Evolutionary conservation across 176 grass and related monocot genomes (phyloP).

Genomic region (Rhynchospora breviuscula): DNA sequence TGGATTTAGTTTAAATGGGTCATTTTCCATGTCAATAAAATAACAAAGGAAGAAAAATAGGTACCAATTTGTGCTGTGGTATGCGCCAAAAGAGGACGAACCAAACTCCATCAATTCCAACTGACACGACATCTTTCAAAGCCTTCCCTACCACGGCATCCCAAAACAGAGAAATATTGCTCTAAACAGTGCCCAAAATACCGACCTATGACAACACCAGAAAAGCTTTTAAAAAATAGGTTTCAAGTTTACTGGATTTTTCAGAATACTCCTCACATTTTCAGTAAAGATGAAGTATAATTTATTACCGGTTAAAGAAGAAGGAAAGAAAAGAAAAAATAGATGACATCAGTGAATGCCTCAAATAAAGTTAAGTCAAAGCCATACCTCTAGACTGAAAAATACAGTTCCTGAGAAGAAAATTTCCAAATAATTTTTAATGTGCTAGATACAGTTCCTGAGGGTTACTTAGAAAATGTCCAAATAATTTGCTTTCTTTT

Average conservation of each 20-base stretch:
- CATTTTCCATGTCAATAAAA: too few species aligned
- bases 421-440: neutral
- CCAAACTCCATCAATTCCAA: too few species aligned
- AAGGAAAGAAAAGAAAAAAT: neutral
- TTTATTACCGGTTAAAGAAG: neutral
- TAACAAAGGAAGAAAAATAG: too few species aligned
- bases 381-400: neutral
- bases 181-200: slow-evolving; percentile 98
- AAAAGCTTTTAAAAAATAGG: neutral
- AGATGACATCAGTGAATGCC: neutral
- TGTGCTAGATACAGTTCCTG: neutral
- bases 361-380: neutral
- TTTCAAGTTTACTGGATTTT: neutral
- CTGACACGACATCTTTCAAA: too few species aligned
- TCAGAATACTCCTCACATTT: neutral
- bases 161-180: slow-evolving; percentile 99
- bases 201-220: slow-evolving; percentile 44
- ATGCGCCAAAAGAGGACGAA: too few species aligned
- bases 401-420: neutral
- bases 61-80: too few species aligned
- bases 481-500: neutral
- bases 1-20: too few species aligned
- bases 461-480: neutral
- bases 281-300: neutral
- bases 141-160: slow-evolving; percentile 42